Conservation (phyloP, 2,329 filamentous ascomycete species). For the Alternaria sp. region DNA sequence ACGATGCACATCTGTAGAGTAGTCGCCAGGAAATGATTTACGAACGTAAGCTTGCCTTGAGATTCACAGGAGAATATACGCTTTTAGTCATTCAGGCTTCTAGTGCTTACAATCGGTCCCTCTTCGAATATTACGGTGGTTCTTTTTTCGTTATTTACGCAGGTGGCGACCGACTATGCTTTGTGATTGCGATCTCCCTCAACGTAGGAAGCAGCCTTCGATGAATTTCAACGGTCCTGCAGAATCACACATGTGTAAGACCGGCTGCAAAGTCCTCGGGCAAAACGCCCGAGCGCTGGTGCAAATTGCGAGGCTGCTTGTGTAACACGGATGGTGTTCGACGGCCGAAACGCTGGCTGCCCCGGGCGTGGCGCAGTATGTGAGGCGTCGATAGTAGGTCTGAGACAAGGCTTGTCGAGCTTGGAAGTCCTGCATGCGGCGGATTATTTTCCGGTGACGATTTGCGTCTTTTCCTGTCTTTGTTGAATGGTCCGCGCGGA, state of each 20-base stretch:
- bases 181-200: not conserved
- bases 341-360: constrained; percentile 3
- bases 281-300: not conserved
- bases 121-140: not conserved
- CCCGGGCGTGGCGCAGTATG: constrained; percentile 1
- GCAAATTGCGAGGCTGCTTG: constrained; percentile 2
- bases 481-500: not conserved
- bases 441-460: not conserved
- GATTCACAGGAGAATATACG: not conserved
- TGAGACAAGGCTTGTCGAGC: constrained; percentile 1
- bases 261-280: not conserved
- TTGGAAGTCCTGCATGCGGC: not conserved
- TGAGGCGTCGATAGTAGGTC: not conserved
- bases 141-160: too few species aligned
- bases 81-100: not conserved
- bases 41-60: not conserved
- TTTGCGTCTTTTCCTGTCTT: constrained; percentile 1
- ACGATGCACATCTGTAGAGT: not conserved
- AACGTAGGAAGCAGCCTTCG: not conserved
- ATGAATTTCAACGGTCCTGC: not conserved
- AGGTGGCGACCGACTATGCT: not conserved
- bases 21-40: not conserved
- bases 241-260: not conserved
- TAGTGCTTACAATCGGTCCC: not conserved
- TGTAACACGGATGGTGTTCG: not conserved